A percentile compares a stretch with the other conserved stretches of the same genome.
Conservation (phyloP, 2,329 filamentous ascomycete species). For the Paecilomyces fulvus region DNA sequence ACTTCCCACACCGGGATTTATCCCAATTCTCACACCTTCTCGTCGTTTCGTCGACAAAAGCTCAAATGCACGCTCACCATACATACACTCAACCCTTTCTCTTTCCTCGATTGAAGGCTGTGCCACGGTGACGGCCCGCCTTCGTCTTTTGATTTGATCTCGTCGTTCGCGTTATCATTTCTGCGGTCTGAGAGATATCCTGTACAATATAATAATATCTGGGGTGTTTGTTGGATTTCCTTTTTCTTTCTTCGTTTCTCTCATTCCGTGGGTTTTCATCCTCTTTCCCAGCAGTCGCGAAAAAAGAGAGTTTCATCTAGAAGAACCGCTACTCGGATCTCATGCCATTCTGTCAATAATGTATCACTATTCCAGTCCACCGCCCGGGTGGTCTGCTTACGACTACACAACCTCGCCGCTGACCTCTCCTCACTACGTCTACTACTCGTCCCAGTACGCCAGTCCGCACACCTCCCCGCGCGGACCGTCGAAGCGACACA, state of each 20-base stretch:
- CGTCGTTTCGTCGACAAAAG: slow-evolving; percentile 15
- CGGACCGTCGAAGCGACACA: slow-evolving; percentile 41
- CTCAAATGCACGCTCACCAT: slow-evolving; percentile 38
- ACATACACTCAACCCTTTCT: slow-evolving; percentile 30
- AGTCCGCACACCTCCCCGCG: slow-evolving; percentile 40
- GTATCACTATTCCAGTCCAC: slow-evolving; percentile 40
- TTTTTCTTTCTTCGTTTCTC: slow-evolving; percentile 6
- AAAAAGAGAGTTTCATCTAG: slow-evolving; percentile 5
- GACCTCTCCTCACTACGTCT: slow-evolving; percentile 42
- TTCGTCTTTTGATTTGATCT: slow-evolving; percentile 10
- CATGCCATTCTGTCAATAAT: slow-evolving; percentile 33
- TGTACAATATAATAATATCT: slow-evolving; percentile 37
- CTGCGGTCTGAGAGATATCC: slow-evolving; percentile 34
- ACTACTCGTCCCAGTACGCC: slow-evolving; percentile 49
- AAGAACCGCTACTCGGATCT: slow-evolving; percentile 3
- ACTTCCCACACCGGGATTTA: neutral
- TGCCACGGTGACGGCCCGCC: slow-evolving; percentile 36
- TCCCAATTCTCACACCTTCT: neutral
- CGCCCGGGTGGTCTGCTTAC: slow-evolving; percentile 41
- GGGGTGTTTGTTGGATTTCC: slow-evolving; percentile 13
- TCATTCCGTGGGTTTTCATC: slow-evolving; percentile 10
- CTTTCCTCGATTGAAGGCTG: slow-evolving; percentile 33
- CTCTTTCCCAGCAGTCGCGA: slow-evolving; percentile 2
- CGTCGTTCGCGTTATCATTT: slow-evolving; percentile 12
- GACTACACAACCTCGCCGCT: slow-evolving; percentile 42